phyloP scores from a whole-genome alignment of 768 basidiomycete species.

The Xerocomellus dryophilus region DNA sequence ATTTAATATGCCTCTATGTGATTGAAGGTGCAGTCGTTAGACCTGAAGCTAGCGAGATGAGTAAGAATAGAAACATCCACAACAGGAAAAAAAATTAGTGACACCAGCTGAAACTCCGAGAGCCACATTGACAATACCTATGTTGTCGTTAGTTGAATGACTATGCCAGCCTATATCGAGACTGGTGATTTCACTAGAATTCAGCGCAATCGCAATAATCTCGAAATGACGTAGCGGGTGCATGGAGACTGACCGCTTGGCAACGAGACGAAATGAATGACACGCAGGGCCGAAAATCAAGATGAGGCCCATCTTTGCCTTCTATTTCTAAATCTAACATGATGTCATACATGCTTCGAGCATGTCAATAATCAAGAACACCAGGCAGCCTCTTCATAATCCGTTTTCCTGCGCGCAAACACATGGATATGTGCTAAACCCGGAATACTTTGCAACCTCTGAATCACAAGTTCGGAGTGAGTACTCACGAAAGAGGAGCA shows the following conservation, averaged over 20 bases:
- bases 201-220: background rate
- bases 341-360: background rate
- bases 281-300: background rate
- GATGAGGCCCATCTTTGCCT: background rate
- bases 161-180: background rate
- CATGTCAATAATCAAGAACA: conserved; percentile 1
- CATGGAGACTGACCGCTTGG: background rate
- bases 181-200: background rate
- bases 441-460: conserved; percentile 81
- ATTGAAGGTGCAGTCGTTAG: background rate
- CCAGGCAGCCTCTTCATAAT: conserved; percentile 22
- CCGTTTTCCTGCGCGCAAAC: conserved; percentile 62
- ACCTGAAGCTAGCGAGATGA: background rate
- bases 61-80: background rate
- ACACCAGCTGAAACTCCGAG: background rate
- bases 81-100: background rate
- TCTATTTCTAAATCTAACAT: conserved; percentile 8
- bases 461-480: conserved; percentile 4
- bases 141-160: background rate
- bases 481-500: background rate
- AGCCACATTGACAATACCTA: background rate
- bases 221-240: too few relatives aligned
- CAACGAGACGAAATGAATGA: background rate
- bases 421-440: conserved; percentile 85
- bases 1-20: too few relatives aligned